Percentiles rank a stretch among this genome's conserved stretches.
Evolutionary conservation across 2,329 filamentous ascomycete genomes (phyloP).

Genomic region (Polytolypa hystricis): DNA sequence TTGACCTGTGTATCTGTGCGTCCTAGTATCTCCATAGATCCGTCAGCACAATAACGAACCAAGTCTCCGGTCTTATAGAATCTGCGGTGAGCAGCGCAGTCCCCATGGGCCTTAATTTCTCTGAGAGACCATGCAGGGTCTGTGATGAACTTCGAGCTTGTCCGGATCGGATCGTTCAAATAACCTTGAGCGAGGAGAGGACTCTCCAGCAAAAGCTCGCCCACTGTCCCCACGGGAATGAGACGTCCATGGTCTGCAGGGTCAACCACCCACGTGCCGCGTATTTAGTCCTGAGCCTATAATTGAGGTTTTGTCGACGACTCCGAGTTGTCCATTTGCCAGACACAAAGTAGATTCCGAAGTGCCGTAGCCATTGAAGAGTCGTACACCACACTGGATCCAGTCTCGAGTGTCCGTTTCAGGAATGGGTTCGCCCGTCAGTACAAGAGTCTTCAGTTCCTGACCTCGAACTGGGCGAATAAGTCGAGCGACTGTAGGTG

Average conservation of each 20-base stretch:
- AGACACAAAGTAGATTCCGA: constrained; percentile 34
- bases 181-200: constrained; percentile 10
- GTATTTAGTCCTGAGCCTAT: too few relatives aligned
- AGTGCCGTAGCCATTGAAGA: constrained; percentile 36
- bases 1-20: constrained; percentile 59
- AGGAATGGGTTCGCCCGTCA: constrained; percentile 35
- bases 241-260: constrained; percentile 9
- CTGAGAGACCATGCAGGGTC: constrained; percentile 9
- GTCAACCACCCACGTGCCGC: constrained; percentile 11
- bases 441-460: constrained; percentile 29
- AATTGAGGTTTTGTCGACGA: constrained; percentile 26
- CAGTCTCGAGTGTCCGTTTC: constrained; percentile 31
- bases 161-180: constrained; percentile 9
- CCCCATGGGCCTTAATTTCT: too few relatives aligned
- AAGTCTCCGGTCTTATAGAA: constrained; percentile 12
- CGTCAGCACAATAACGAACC: constrained; percentile 22
- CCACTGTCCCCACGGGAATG: constrained; percentile 8
- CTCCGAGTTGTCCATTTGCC: constrained; percentile 27
- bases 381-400: constrained; percentile 29
- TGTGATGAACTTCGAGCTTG: constrained; percentile 9
- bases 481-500: constrained; percentile 45
- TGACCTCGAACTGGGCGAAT: constrained; percentile 32
- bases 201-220: constrained; percentile 10
- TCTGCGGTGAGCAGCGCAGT: constrained; percentile 6
- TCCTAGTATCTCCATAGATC: constrained; percentile 34